Evolutionary conservation across 139 green algal species (phyloP).

Genomic region (Coccomyxa sp.): DNA sequence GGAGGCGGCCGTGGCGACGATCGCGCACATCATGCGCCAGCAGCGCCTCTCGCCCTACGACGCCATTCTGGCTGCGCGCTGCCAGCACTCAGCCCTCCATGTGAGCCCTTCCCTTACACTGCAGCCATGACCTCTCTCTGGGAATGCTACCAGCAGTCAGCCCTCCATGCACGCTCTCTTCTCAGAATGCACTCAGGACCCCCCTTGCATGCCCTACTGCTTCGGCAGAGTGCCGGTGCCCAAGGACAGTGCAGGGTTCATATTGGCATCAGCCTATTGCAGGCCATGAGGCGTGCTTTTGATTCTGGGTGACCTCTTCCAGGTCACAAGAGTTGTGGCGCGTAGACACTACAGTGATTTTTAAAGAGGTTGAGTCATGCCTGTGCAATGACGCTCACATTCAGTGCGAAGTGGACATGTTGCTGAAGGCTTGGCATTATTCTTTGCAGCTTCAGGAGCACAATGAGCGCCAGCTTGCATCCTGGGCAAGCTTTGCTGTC

Average conservation of each 20-base stretch:
- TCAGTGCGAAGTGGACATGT: background rate
- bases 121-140: too few species aligned
- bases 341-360: too few species aligned
- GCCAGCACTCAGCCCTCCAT: background rate
- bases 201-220: background rate
- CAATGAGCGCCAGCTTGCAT: background rate
- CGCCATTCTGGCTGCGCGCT: slow-evolving; percentile 15
- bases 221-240: too few species aligned
- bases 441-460: background rate
- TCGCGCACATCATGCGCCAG: slow-evolving; percentile 20
- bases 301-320: background rate
- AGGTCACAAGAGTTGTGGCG: background rate
- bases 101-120: too few species aligned
- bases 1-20: slow-evolving; percentile 16
- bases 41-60: background rate
- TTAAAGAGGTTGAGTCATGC: background rate
- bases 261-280: too few species aligned
- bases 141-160: background rate
- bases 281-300: background rate
- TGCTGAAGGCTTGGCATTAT: background rate
- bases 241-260: too few species aligned
- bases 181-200: background rate
- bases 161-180: background rate
- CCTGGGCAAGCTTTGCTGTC: background rate
- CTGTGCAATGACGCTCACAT: background rate